Evolutionary conservation across 805 yeast species (phyloP).

Genomic region (Candida nemodendra): DNA sequence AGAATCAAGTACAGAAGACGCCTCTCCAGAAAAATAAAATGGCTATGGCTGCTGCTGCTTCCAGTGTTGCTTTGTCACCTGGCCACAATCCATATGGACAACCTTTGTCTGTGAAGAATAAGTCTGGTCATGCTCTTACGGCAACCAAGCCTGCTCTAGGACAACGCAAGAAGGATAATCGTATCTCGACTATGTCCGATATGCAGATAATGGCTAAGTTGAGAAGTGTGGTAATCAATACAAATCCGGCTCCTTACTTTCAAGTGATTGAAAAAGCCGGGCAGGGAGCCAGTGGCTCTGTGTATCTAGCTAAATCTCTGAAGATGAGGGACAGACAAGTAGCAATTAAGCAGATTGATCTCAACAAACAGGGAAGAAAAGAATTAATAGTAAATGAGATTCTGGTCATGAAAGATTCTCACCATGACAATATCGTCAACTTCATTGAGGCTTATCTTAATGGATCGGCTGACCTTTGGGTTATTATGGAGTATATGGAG

Average conservation of each 20-base stretch:
- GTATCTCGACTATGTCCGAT: slow-evolving; percentile 72
- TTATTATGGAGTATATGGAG: slow-evolving; percentile 99
- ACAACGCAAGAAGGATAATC: slow-evolving; percentile 39
- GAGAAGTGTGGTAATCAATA: slow-evolving; percentile 74
- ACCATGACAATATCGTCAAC: slow-evolving; percentile 92
- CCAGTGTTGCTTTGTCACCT: slow-evolving; percentile 26
- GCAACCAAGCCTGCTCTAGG: slow-evolving; percentile 19
- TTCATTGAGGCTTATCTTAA: slow-evolving; percentile 87
- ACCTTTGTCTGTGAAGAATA: slow-evolving; percentile 31
- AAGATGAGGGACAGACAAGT: slow-evolving; percentile 58
- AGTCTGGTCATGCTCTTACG: slow-evolving; percentile 21
- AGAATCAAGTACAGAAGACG: slow-evolving; percentile 9
- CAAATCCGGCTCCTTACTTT: slow-evolving; percentile 84
- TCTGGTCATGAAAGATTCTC: slow-evolving; percentile 92
- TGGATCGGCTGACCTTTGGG: slow-evolving; percentile 85
- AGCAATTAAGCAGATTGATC: slow-evolving; percentile 95
- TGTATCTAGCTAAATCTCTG: slow-evolving; percentile 74
- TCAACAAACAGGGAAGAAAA: slow-evolving; percentile 87
- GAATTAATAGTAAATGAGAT: slow-evolving; percentile 95
- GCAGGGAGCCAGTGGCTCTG: slow-evolving; percentile 98
- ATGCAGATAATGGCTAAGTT: slow-evolving; percentile 81
- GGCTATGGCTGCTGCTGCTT: slow-evolving; percentile 38
- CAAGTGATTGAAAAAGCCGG: slow-evolving; percentile 84
- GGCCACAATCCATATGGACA: slow-evolving; percentile 17
- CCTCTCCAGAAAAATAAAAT: slow-evolving; percentile 18